Evolutionary conservation across 148 eudicot genomes (phyloP).

Genomic region (Rhododendron mucronatum): DNA sequence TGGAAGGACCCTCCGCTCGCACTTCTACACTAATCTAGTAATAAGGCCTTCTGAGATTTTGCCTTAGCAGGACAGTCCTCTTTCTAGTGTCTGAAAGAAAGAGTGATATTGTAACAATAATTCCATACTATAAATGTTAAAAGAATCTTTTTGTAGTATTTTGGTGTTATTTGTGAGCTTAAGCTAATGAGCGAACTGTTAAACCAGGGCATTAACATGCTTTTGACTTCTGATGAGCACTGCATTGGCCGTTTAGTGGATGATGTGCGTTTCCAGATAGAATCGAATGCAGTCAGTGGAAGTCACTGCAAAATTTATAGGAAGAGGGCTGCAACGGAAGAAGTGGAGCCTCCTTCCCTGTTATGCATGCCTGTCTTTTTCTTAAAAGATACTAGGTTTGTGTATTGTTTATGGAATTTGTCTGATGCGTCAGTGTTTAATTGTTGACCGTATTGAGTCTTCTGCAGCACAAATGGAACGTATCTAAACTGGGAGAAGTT

Average conservation of each 20-base stretch:
- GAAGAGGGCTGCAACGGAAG: constrained; percentile 49
- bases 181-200: constrained; percentile 16
- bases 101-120: background rate
- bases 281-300: constrained; percentile 71
- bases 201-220: constrained; percentile 78
- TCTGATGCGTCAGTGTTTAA: background rate
- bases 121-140: background rate
- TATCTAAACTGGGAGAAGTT: constrained; percentile 75
- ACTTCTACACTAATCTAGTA: background rate
- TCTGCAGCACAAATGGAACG: constrained; percentile 87
- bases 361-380: constrained; percentile 35
- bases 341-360: constrained; percentile 42
- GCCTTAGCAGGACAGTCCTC: background rate
- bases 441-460: constrained; percentile 18
- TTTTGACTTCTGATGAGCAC: constrained; percentile 73
- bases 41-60: background rate
- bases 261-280: constrained; percentile 63
- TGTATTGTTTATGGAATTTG: constrained; percentile 11
- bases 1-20: background rate
- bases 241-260: constrained; percentile 71
- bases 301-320: constrained; percentile 70
- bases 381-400: constrained; percentile 79
- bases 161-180: background rate
- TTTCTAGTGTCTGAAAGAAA: background rate
- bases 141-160: background rate